Conservation (phyloP, 2,329 filamentous ascomycete species). For the Leptodontidium sp. region DNA sequence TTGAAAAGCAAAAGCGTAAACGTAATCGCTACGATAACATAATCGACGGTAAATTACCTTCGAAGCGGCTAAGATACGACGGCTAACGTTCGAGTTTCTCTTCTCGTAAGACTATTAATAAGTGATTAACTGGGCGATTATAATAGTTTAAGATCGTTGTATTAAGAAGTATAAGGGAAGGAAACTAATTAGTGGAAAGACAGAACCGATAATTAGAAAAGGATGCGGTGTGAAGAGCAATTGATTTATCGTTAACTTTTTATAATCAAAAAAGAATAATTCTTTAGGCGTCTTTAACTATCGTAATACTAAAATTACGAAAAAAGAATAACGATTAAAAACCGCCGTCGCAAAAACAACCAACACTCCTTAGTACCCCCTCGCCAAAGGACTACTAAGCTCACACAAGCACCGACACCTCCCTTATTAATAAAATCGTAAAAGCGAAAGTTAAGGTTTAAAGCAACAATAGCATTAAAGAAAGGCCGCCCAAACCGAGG, state of each 20-base stretch:
- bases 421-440: neutral
- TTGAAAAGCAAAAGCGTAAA: too few species aligned
- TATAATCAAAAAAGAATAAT: conserved; percentile 9
- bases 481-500: conserved; percentile 14
- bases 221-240: conserved; percentile 17
- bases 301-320: conserved; percentile 9
- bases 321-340: conserved; percentile 17
- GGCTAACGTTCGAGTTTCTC: too few species aligned
- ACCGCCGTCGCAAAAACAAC: neutral
- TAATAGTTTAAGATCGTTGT: too few species aligned
- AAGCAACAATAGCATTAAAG: conserved; percentile 13
- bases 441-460: conserved; percentile 6
- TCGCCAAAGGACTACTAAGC: neutral
- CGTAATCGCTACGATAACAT: too few species aligned
- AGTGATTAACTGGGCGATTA: too few species aligned
- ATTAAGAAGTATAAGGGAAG: too few species aligned
- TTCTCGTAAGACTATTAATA: too few species aligned
- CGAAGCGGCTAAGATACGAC: too few species aligned
- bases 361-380: conserved; percentile 9
- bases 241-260: conserved; percentile 11
- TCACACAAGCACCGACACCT: conserved; percentile 16
- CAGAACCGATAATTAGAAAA: conserved; percentile 12
- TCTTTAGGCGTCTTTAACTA: neutral
- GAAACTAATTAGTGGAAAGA: conserved; percentile 16
- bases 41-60: too few species aligned